Conservation (phyloP, 768 basidiomycete species). For the Suillus weaverae region DNA sequence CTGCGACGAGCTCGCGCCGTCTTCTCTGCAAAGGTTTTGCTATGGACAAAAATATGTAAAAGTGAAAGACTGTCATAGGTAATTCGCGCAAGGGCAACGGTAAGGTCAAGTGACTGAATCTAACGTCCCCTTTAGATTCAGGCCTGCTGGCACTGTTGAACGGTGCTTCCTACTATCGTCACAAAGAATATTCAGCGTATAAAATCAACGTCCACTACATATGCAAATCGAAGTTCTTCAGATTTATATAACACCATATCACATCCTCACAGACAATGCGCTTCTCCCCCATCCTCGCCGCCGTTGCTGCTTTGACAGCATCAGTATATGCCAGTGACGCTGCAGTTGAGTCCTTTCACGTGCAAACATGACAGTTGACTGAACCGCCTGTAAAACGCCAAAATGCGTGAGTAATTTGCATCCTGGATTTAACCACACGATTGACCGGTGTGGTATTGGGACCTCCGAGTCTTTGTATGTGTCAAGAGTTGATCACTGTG, state of each 20-base stretch:
- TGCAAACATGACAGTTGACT: not conserved
- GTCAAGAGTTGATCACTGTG: not conserved
- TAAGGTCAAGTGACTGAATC: not conserved
- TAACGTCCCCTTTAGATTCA: not conserved
- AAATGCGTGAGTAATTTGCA: not conserved
- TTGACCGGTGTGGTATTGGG: not conserved
- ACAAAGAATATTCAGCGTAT: not conserved
- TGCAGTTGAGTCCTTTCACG: not conserved
- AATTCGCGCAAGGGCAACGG: not conserved
- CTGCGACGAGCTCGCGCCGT: not conserved
- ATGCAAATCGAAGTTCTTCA: not conserved
- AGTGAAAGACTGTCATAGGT: not conserved
- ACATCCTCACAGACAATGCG: not conserved
- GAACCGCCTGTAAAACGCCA: not conserved
- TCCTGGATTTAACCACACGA: not conserved
- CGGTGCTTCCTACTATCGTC: not conserved
- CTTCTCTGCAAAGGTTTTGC: not conserved
- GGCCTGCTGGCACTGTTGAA: not conserved
- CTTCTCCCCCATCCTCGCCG: not conserved
- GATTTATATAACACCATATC: not conserved
- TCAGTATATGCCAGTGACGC: not conserved
- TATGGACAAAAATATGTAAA: not conserved
- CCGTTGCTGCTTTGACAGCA: not conserved
- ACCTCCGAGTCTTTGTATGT: not conserved
- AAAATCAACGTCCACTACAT: not conserved